These are phyloP conservation scores for Austroboletus novae-zelandiae DNA, from an alignment of 1,284 basidiomycete species.

Conservation along the genomic window DNA sequence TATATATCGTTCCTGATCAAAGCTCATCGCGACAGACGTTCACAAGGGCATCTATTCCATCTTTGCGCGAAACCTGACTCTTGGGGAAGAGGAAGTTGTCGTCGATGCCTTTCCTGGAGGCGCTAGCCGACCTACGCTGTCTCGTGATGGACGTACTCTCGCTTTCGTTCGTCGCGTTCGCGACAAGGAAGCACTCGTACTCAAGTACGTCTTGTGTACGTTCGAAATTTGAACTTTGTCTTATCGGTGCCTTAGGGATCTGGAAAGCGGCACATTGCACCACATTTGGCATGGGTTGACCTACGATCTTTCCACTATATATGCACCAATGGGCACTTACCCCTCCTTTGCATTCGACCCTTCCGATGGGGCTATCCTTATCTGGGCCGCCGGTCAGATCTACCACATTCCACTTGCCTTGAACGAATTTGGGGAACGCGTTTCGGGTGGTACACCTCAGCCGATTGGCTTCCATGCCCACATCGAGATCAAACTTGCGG, in stretches of 20 bases:
- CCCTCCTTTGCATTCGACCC: constrained; percentile 64
- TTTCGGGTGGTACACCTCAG: constrained; percentile 46
- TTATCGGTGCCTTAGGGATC: constrained; percentile 45
- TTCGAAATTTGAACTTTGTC: not conserved
- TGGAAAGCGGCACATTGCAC: constrained; percentile 59
- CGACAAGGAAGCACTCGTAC: constrained; percentile 66
- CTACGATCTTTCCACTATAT: constrained; percentile 60
- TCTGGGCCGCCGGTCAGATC: constrained; percentile 72
- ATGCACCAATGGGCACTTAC: constrained; percentile 73
- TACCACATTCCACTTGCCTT: constrained; percentile 53
- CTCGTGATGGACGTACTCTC: constrained; percentile 63
- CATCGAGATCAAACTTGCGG: constrained; percentile 60
- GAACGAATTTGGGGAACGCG: constrained; percentile 46
- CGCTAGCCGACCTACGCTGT: constrained; percentile 68
- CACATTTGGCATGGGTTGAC: constrained; percentile 68
- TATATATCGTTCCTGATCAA: not conserved
- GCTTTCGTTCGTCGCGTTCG: constrained; percentile 73
- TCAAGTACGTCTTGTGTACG: constrained; percentile 49
- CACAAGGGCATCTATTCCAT: constrained; percentile 71
- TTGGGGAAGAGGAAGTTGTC: constrained; percentile 47
- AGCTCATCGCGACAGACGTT: constrained; percentile 44
- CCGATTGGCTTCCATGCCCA: constrained; percentile 59
- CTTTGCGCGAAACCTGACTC: constrained; percentile 59
- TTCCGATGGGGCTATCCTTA: constrained; percentile 57
- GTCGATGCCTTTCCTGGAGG: constrained; percentile 61